These are phyloP conservation scores for Fusarium clavum DNA, from an alignment of 2,329 filamentous ascomycete genomes.

Conservation along the genomic window DNA sequence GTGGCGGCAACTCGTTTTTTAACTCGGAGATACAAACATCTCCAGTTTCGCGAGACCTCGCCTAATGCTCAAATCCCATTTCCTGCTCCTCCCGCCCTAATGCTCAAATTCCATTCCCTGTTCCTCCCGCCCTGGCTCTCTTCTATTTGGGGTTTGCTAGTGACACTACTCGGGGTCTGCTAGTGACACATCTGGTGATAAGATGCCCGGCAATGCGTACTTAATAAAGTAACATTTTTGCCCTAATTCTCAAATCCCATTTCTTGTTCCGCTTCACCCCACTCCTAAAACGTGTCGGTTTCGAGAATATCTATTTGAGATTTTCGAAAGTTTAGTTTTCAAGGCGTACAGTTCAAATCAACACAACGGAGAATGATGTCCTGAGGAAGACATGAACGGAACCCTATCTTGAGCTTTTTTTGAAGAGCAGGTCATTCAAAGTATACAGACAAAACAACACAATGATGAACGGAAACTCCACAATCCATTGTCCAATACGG, in stretches of 20 bases:
- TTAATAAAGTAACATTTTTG: not conserved
- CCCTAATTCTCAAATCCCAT: not conserved
- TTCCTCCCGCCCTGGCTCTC: too few relatives aligned
- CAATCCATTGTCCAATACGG: not conserved
- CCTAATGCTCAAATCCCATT: slow-evolving; percentile 80
- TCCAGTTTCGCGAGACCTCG: slow-evolving; percentile 63
- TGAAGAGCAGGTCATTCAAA: not conserved
- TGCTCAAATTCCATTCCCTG: too few relatives aligned
- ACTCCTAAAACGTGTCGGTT: slow-evolving; percentile 87
- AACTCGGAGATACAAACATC: slow-evolving; percentile 64
- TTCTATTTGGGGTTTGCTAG: not conserved
- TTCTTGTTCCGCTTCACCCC: slow-evolving; percentile 80
- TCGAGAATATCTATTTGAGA: not conserved
- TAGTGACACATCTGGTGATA: not conserved
- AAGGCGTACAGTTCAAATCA: too few relatives aligned
- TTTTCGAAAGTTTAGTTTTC: too few relatives aligned
- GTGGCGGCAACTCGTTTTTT: slow-evolving; percentile 61
- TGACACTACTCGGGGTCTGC: not conserved
- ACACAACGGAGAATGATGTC: not conserved
- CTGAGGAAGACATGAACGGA: not conserved
- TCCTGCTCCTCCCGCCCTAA: too few relatives aligned
- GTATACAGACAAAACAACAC: not conserved
- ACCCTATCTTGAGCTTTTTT: not conserved
- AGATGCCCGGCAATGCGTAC: not conserved
- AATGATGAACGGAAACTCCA: not conserved